phyloP scores from a whole-genome alignment of 2,329 filamentous ascomycete species.

The Fonsecaea multimorphosa region DNA sequence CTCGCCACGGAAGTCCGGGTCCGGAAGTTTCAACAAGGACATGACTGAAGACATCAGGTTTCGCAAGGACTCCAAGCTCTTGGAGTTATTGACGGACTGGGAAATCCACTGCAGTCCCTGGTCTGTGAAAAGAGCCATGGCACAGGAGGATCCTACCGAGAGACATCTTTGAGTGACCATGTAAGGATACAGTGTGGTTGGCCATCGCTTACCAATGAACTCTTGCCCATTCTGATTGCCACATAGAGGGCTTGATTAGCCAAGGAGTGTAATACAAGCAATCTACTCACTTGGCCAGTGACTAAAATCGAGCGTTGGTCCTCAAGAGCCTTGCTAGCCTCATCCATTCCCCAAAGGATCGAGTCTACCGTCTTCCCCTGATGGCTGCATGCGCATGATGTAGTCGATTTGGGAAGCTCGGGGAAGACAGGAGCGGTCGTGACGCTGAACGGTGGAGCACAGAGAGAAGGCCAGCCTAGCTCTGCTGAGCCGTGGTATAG shows the following conservation, averaged over 20 bases:
- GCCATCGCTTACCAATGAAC: too few species aligned
- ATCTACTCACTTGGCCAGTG: too few species aligned
- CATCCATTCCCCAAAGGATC: conserved; percentile 4
- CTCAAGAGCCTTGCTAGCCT: not conserved
- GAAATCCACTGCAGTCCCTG: conserved; percentile 8
- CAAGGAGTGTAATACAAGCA: too few species aligned
- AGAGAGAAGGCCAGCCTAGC: conserved; percentile 7
- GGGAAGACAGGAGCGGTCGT: not conserved
- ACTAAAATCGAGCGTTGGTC: not conserved
- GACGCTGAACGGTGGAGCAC: conserved; percentile 4
- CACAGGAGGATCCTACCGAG: not conserved
- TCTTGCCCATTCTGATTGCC: too few species aligned
- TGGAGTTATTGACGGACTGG: conserved; percentile 4
- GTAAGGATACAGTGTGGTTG: too few species aligned
- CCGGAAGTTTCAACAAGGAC: conserved; percentile 5
- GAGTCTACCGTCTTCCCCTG: conserved; percentile 2
- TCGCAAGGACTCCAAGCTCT: conserved; percentile 2
- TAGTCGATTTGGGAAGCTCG: not conserved
- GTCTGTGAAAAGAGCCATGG: not conserved
- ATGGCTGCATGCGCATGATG: conserved; percentile 1
- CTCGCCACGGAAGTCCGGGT: conserved; percentile 2
- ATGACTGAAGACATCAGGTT: conserved; percentile 7
- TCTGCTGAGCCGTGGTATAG: conserved; percentile 3
- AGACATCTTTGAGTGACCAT: too few species aligned
- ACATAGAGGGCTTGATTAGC: too few species aligned